Percentiles rank a stretch among this genome's conserved stretches.
Evolutionary conservation across 768 basidiomycete genomes (phyloP).

Genomic region (Phaffia tasmanica): DNA sequence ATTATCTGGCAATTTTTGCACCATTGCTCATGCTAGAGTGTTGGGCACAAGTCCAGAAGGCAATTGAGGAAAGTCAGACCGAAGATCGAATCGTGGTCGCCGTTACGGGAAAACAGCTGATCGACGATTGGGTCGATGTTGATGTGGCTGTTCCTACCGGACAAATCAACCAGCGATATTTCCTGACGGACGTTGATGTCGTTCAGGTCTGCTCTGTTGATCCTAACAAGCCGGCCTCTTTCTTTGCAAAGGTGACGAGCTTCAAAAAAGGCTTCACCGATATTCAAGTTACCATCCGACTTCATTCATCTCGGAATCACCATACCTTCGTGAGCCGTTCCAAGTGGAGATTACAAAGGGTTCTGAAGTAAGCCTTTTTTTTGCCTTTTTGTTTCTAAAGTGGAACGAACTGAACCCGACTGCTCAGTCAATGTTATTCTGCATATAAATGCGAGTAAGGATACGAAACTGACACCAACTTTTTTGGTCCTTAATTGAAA

Average conservation of each 20-base stretch:
- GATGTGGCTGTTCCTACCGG: slow-evolving; percentile 52
- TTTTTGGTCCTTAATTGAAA: slow-evolving; percentile 2
- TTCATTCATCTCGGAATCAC: slow-evolving; percentile 32
- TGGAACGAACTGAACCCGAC: background rate
- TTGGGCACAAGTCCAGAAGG: slow-evolving; percentile 74
- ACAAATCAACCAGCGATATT: slow-evolving; percentile 54
- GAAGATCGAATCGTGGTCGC: slow-evolving; percentile 49
- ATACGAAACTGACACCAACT: too few relatives aligned
- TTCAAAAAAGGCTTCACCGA: slow-evolving; percentile 43
- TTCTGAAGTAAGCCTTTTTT: slow-evolving; percentile 56
- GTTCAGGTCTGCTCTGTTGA: slow-evolving; percentile 45
- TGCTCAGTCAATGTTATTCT: background rate
- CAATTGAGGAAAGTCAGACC: slow-evolving; percentile 53
- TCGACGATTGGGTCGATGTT: slow-evolving; percentile 73
- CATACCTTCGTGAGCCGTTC: slow-evolving; percentile 33
- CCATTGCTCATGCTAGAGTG: slow-evolving; percentile 78
- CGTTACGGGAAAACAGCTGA: slow-evolving; percentile 56
- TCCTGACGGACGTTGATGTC: slow-evolving; percentile 77
- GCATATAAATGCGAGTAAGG: too few relatives aligned
- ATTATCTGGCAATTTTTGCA: slow-evolving; percentile 67
- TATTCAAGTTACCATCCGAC: slow-evolving; percentile 51
- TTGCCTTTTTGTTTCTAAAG: slow-evolving; percentile 7
- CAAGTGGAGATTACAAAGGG: slow-evolving; percentile 63
- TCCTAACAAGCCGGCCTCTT: slow-evolving; percentile 34
- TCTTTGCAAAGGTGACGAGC: slow-evolving; percentile 61